A percentile compares a stretch with the other conserved stretches of the same genome.
Conservation (phyloP, 2,329 filamentous ascomycete species). For the Pseudonectria foliicola region DNA sequence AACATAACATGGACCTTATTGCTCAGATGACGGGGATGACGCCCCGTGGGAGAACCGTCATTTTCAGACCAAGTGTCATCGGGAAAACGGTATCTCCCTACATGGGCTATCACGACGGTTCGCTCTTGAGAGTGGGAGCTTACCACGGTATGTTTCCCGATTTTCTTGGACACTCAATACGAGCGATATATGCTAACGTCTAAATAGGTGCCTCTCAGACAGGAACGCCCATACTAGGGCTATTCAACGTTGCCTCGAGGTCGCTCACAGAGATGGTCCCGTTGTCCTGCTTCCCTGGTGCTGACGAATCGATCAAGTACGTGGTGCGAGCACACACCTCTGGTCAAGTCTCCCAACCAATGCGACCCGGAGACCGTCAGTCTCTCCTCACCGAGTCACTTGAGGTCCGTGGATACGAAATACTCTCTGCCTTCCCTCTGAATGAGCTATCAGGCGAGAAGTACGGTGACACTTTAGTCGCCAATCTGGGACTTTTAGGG, state of each 20-base stretch:
- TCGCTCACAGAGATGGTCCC: conserved; percentile 62
- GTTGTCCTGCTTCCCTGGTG: conserved; percentile 66
- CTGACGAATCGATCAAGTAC: conserved; percentile 51
- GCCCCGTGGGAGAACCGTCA: conserved; percentile 64
- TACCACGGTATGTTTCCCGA: conserved; percentile 57
- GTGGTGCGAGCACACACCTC: conserved; percentile 66
- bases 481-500: conserved; percentile 68
- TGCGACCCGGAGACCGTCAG: conserved; percentile 35
- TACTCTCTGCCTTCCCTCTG: conserved; percentile 68
- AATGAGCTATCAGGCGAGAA: conserved; percentile 43
- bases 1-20: conserved; percentile 71
- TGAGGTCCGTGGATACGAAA: conserved; percentile 64
- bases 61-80: conserved; percentile 69
- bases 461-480: conserved; percentile 41
- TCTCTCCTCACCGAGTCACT: conserved; percentile 58
- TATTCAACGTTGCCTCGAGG: conserved; percentile 72
- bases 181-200: conserved; percentile 4
- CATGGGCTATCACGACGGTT: conserved; percentile 63
- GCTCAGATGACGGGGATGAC: conserved; percentile 74
- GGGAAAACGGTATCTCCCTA: conserved; percentile 71
- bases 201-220: conserved; percentile 43
- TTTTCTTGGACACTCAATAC: too few relatives aligned
- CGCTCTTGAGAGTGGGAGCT: conserved; percentile 68
- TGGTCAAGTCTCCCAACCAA: conserved; percentile 51
- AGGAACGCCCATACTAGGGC: conserved; percentile 69